A percentile compares a stretch with the other conserved stretches of the same genome.
These are phyloP conservation scores for Macrophomina tecta DNA, from an alignment of 2,329 filamentous ascomycete species.

Conservation along the genomic window DNA sequence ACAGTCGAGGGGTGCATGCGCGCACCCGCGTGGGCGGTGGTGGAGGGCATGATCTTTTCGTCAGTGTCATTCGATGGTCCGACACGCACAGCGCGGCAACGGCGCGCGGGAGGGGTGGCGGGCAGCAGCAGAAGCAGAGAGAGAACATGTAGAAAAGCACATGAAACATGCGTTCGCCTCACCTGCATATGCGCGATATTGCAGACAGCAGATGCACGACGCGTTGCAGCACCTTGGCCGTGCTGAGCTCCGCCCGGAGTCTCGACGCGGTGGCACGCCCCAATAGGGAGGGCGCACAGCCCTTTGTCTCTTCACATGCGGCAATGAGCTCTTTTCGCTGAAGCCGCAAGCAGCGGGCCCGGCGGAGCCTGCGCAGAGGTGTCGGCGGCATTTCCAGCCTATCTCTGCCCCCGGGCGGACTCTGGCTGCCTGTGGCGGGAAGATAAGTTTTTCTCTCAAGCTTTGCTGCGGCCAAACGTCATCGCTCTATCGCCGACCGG, in stretches of 20 bases:
- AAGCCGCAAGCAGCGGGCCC: constrained; percentile 24
- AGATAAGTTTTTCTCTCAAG: constrained; percentile 27
- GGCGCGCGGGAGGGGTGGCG: background rate
- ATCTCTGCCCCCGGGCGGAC: constrained; percentile 8
- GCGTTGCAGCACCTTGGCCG: constrained; percentile 2
- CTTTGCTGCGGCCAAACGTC: constrained; percentile 13
- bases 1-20: constrained; percentile 26
- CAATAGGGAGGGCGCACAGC: constrained; percentile 22
- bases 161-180: constrained; percentile 15
- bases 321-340: constrained; percentile 16
- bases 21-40: background rate
- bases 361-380: constrained; percentile 14
- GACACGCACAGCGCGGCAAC: constrained; percentile 11
- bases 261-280: constrained; percentile 3
- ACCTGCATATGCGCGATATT: constrained; percentile 13
- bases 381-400: constrained; percentile 22
- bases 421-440: constrained; percentile 18
- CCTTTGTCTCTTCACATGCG: constrained; percentile 26
- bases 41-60: constrained; percentile 11
- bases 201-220: constrained; percentile 7
- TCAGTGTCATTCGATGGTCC: constrained; percentile 26
- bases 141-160: constrained; percentile 6
- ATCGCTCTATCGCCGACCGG: constrained; percentile 21
- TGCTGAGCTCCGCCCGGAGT: constrained; percentile 16
- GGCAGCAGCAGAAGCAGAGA: background rate